Evolutionary conservation across 1,139 yeast species (phyloP).

Genomic region (Nakaseomyces delphensis): DNA sequence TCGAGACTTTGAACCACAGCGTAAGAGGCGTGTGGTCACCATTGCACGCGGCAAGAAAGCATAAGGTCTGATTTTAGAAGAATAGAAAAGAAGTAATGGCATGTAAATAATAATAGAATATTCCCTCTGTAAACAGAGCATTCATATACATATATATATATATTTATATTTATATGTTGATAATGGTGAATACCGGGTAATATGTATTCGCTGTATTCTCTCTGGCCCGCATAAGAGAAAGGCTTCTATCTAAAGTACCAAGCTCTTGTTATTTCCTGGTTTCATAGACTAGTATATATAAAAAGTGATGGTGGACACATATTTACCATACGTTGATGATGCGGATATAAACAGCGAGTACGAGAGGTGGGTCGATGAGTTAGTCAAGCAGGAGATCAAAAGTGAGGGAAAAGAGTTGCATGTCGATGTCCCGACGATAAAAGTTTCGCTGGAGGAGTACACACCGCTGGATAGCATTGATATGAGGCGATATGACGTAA

Average conservation of each 20-base stretch:
- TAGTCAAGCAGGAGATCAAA: conserved; percentile 13
- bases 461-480: conserved; percentile 7
- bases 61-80: conserved; percentile 54
- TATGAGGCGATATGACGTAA: conserved; percentile 8
- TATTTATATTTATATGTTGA: too few species aligned
- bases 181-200: too few species aligned
- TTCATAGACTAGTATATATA: too few species aligned
- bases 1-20: conserved; percentile 67
- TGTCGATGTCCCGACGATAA: conserved; percentile 13
- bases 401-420: conserved; percentile 10
- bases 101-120: neutral
- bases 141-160: too few species aligned
- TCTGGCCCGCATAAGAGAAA: too few species aligned
- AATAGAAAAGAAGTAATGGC: too few species aligned
- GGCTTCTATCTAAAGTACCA: too few species aligned
- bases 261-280: too few species aligned
- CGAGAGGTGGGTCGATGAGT: conserved; percentile 6
- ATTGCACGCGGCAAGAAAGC: conserved; percentile 67
- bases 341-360: neutral
- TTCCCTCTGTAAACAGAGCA: too few species aligned
- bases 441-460: neutral
- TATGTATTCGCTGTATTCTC: too few species aligned
- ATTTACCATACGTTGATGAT: conserved; percentile 8
- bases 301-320: neutral
- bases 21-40: conserved; percentile 99